These are phyloP conservation scores for Candida boidinii DNA, from an alignment of 805 yeast species.

Conservation along the genomic window DNA sequence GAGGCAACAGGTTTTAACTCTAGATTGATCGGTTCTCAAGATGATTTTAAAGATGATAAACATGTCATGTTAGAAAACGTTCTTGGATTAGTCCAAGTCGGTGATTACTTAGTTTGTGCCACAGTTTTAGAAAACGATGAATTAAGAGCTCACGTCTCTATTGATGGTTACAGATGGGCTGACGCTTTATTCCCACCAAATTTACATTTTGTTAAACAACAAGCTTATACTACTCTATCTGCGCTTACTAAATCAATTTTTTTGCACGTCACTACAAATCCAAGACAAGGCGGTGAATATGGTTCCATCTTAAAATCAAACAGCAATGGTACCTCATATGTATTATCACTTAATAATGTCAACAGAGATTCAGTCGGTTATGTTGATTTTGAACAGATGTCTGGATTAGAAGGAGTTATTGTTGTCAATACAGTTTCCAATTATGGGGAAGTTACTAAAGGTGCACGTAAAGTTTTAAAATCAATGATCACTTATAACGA, in stretches of 20 bases:
- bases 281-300: conserved; percentile 43
- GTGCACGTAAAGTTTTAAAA: conserved; percentile 47
- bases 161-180: conserved; percentile 66
- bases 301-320: conserved; percentile 81
- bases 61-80: conserved; percentile 41
- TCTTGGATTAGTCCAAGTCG: conserved; percentile 65
- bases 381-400: conserved; percentile 81
- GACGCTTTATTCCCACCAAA: conserved; percentile 68
- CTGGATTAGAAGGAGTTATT: conserved; percentile 80
- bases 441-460: conserved; percentile 32
- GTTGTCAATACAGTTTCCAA: conserved; percentile 63
- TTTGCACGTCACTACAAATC: conserved; percentile 67
- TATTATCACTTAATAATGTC: conserved; percentile 53
- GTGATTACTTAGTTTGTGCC: conserved; percentile 65
- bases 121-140: conserved; percentile 37
- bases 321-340: conserved; percentile 80
- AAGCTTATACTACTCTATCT: conserved; percentile 70
- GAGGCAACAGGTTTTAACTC: conserved; percentile 24
- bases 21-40: conserved; percentile 37
- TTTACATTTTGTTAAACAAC: conserved; percentile 47
- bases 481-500: conserved; percentile 78
- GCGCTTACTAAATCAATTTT: conserved; percentile 61
- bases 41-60: conserved; percentile 35
- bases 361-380: conserved; percentile 65
- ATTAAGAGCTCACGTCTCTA: conserved; percentile 61